phyloP scores from a whole-genome alignment of 2,329 filamentous ascomycete genomes.

The Neopestalotiopsis clavispora region DNA sequence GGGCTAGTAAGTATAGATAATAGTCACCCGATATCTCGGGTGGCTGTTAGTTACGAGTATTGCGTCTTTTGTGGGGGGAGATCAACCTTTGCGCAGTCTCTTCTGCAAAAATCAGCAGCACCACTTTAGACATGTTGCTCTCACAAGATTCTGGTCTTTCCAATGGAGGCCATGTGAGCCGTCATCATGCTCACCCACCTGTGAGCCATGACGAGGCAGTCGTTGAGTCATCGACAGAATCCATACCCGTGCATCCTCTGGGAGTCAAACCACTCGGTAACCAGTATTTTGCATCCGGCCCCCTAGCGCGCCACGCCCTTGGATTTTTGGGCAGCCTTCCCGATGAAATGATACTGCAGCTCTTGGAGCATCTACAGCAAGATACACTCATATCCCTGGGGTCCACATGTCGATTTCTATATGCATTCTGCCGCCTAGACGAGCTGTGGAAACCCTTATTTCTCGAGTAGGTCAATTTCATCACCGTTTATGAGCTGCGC shows the following conservation, averaged over 20 bases:
- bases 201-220: not conserved
- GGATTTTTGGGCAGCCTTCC: slow-evolving; percentile 73
- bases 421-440: slow-evolving; percentile 82
- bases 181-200: not conserved
- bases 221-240: slow-evolving; percentile 33
- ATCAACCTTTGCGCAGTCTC: not conserved
- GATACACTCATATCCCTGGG: slow-evolving; percentile 68
- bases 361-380: slow-evolving; percentile 78
- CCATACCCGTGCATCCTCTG: slow-evolving; percentile 79
- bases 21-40: not conserved
- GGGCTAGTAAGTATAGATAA: not conserved
- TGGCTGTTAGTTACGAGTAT: not conserved
- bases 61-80: not conserved
- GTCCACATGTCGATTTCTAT: slow-evolving; percentile 81
- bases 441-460: slow-evolving; percentile 90
- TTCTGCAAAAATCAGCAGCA: not conserved
- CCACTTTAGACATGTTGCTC: slow-evolving; percentile 18
- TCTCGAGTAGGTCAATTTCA: slow-evolving; percentile 70
- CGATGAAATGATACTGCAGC: slow-evolving; percentile 77
- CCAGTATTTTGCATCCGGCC: slow-evolving; percentile 67
- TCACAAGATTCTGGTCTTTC: slow-evolving; percentile 18
- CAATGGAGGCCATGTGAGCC: slow-evolving; percentile 11
- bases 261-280: slow-evolving; percentile 89
- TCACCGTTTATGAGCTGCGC: not conserved
- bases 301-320: slow-evolving; percentile 69